Base-by-base conservation (phyloP, 2,329 filamentous ascomycete species). In the Claviceps pusilla region DNA sequence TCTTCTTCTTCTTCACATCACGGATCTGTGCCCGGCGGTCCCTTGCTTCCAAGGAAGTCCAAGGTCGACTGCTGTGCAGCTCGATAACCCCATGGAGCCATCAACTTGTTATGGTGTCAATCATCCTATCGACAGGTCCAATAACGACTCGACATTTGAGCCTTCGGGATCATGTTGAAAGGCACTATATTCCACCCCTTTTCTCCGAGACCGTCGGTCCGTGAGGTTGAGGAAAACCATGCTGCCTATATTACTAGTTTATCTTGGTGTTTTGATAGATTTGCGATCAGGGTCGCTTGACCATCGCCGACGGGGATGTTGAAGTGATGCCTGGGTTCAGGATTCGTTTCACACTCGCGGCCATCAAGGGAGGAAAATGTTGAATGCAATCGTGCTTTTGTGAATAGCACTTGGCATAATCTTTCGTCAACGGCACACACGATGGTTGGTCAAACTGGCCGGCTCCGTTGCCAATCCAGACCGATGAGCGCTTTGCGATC, bases 171-270 rank as follows among this genome's bases (percentile, higher is more conserved):
- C 50, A 43, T 54, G 45, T 47, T 54, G 52, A 47, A 42, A 76
- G 83, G 78, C 79, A 79, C 82, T 82, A 90, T 89, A 91, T 91
- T 91, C 86, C 86, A 83, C 76, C 73, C 83, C 87, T 81, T 79
- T 88, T 89, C 81, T 79, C 87, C 82, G 79, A 93, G 86, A 80
- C 85, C 87, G 83, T 94, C 76, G 87, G 86, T 82, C 79, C 62
- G 73, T 95, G 87, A 91, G 80, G 87, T 84, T 86, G 80, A 83
- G 86, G 86, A 83, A 80, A 91, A 91, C 86, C 87, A 90, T 91
- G 80, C 9, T 29, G 50, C 47, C 50, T 57, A 57, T 45, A 57
- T 57, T 37, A 58, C 58, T 35, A 50, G 60, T 43, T 60, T 43
- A 10, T 29, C 12, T 10, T 4, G 10, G 3, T 37, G 2, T 10